A percentile compares a stretch with the other conserved stretches of the same genome.
Conservation (phyloP, 2,329 filamentous ascomycete species). For the Triangularia verruculosa region DNA sequence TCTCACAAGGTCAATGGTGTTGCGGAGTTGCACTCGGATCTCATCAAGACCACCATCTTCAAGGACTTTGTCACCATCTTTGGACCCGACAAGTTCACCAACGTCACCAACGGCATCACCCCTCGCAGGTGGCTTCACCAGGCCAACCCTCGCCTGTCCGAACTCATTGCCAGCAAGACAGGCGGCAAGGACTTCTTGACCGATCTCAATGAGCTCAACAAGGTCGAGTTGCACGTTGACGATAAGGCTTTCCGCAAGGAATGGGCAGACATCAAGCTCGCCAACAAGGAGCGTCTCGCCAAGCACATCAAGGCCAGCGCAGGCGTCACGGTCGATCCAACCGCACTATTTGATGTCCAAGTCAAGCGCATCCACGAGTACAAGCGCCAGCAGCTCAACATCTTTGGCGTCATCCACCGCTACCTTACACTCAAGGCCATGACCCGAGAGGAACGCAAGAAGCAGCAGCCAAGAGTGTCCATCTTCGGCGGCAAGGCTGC, state of each 20-base stretch:
- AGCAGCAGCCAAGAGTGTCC: constrained; percentile 80
- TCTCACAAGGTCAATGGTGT: constrained; percentile 99
- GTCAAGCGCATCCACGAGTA: constrained; percentile 99
- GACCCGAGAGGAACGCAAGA: constrained; percentile 79
- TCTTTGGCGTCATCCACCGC: constrained; percentile 94
- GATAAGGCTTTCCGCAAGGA: constrained; percentile 90
- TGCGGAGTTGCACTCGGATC: constrained; percentile 92
- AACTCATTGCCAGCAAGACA: constrained; percentile 86
- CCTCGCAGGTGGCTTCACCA: constrained; percentile 96
- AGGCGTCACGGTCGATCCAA: constrained; percentile 79
- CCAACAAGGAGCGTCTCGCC: constrained; percentile 90
- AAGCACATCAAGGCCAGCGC: constrained; percentile 84
- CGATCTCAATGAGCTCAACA: constrained; percentile 81
- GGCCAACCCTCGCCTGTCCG: constrained; percentile 88
- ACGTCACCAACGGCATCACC: constrained; percentile 97
- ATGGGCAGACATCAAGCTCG: constrained; percentile 94
- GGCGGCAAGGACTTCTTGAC: constrained; percentile 83
- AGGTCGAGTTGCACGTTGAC: constrained; percentile 77
- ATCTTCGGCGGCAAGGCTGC: constrained; percentile 98
- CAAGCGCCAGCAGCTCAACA: constrained; percentile 98
- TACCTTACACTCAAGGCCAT: constrained; percentile 87
- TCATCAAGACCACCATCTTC: constrained; percentile 99
- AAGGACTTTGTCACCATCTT: constrained; percentile 97
- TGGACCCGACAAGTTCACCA: constrained; percentile 95
- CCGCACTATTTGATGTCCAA: constrained; percentile 90